Conservation (phyloP, 768 basidiomycete genomes). For the Naematelia aurantialba region DNA sequence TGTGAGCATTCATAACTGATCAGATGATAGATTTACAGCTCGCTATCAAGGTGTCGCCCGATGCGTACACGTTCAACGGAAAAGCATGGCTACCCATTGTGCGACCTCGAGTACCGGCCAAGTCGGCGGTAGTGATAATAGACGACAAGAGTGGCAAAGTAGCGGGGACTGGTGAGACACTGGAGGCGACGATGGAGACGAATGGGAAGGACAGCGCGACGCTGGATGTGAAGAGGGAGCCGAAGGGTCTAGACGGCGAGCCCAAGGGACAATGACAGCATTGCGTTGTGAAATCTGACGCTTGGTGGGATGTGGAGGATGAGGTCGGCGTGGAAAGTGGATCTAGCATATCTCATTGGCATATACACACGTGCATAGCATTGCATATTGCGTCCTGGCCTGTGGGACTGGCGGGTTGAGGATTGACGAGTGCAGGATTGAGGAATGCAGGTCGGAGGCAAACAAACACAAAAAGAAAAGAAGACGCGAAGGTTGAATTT, state of each 20-base stretch:
- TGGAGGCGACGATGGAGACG: background rate
- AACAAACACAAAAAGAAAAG: no score
- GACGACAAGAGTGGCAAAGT: background rate
- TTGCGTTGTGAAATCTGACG: background rate
- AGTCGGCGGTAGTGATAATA: background rate
- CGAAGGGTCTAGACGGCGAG: background rate
- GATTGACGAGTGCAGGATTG: no score
- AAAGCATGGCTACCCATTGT: conserved; percentile 24
- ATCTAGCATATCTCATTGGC: background rate
- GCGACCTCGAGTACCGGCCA: background rate
- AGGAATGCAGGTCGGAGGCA: no score
- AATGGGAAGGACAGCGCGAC: background rate
- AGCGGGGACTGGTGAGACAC: background rate
- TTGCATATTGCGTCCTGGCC: no score
- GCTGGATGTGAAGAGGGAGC: background rate
- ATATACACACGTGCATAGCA: background rate
- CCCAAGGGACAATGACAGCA: background rate
- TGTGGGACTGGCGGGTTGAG: no score
- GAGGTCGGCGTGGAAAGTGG: background rate
- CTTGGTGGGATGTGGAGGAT: no score
- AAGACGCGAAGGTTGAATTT: no score
- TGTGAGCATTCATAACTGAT: background rate
- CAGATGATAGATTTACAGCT: conserved; percentile 30
- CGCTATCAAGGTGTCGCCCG: conserved; percentile 25
- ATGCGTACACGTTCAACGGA: conserved; percentile 26